Percentiles rank a stretch among this genome's conserved stretches.
Evolutionary conservation across 2,329 filamentous ascomycete species (phyloP).

Genomic region (Fusarium temperatum): DNA sequence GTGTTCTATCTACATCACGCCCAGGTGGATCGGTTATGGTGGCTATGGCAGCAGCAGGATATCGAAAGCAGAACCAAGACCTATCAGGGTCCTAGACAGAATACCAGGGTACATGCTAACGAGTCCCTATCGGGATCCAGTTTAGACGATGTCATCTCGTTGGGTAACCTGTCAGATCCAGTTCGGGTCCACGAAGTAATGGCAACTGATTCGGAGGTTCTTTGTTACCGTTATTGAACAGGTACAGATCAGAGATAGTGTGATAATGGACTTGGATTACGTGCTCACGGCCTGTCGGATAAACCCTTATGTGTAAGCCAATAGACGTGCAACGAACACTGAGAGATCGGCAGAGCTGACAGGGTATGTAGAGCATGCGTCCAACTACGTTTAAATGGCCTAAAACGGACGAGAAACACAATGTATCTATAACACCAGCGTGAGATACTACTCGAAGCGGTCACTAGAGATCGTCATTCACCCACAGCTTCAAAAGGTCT

Average conservation of each 20-base stretch:
- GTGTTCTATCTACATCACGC: not conserved
- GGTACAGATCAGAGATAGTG: not conserved
- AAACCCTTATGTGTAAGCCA: not conserved
- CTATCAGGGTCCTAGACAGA: not conserved
- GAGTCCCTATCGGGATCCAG: not conserved
- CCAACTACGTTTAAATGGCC: not conserved
- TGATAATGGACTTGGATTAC: not conserved
- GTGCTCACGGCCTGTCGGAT: not conserved
- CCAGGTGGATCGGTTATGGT: not conserved
- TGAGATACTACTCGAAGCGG: not conserved
- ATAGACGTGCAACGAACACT: not conserved
- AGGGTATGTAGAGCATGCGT: not conserved
- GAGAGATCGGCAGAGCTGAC: not conserved
- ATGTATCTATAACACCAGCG: rapidly evolving
- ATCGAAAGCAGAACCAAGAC: not conserved
- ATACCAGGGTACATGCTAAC: not conserved
- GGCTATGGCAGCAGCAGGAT: not conserved
- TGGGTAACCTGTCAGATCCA: not conserved
- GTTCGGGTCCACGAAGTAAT: not conserved
- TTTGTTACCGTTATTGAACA: not conserved
- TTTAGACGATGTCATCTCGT: not conserved
- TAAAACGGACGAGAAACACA: not conserved
- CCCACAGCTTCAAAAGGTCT: too few species aligned
- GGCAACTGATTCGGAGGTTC: not conserved
- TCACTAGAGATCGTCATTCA: too few species aligned